A percentile compares a stretch with the other conserved stretches of the same genome.
These are phyloP conservation scores for Rhizopogon sp. DNA, from an alignment of 768 basidiomycete species.

Conservation along the genomic window DNA sequence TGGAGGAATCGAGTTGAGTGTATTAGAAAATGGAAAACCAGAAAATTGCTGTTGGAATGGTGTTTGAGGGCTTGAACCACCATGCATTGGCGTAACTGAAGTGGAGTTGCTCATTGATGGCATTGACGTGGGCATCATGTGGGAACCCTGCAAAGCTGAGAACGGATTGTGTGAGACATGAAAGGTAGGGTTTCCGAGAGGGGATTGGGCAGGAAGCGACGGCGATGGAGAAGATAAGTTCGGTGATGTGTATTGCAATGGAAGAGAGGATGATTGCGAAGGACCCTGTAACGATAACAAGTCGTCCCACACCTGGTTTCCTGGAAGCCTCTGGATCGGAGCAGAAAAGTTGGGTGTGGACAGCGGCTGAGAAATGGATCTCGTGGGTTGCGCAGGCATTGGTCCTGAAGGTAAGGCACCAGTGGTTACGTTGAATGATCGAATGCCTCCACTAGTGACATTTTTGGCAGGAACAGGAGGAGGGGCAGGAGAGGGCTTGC, in stretches of 20 bases:
- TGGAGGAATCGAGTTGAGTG: background rate
- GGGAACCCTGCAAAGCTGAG: constrained; percentile 7
- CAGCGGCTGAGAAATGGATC: constrained; percentile 34
- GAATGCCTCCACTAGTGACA: constrained; percentile 10
- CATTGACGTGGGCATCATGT: constrained; percentile 3
- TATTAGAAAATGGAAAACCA: constrained; percentile 7
- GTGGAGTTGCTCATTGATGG: background rate
- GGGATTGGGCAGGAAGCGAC: constrained; percentile 13
- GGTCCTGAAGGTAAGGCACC: constrained; percentile 7
- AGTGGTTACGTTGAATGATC: constrained; percentile 7
- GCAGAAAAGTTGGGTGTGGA: constrained; percentile 6
- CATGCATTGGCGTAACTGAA: constrained; percentile 11
- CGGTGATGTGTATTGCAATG: constrained; percentile 34
- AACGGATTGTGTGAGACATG: constrained; percentile 14
- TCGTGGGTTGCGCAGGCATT: constrained; percentile 8
- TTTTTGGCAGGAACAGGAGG: constrained; percentile 23
- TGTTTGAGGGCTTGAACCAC: constrained; percentile 20
- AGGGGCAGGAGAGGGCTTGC: constrained; percentile 18
- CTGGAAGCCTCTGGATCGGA: constrained; percentile 13
- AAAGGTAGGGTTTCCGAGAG: background rate
- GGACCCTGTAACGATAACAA: constrained; percentile 43
- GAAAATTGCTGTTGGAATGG: constrained; percentile 21
- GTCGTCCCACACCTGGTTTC: constrained; percentile 54
- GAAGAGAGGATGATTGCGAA: constrained; percentile 35
- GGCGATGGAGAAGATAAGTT: background rate